Evolutionary conservation across 139 green algal species (phyloP).

Genomic region (Chlamydomonas applanata): DNA sequence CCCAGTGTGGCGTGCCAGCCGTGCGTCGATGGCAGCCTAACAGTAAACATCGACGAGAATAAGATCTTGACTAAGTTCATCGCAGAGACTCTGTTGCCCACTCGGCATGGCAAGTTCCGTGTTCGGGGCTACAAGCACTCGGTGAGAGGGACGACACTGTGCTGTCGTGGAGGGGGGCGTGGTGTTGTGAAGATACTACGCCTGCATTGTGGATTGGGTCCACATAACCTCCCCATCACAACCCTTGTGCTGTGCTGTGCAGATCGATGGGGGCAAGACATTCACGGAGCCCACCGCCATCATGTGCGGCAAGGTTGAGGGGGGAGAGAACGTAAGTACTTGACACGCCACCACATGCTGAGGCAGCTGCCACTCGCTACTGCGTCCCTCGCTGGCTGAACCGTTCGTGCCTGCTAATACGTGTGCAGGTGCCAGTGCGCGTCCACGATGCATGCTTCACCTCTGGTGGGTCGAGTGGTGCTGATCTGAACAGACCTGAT

Average conservation of each 20-base stretch:
- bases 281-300: constrained; percentile 87
- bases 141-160: constrained; percentile 32
- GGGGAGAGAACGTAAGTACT: constrained; percentile 56
- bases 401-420: neutral
- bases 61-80: constrained; percentile 73
- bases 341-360: neutral
- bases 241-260: constrained; percentile 9
- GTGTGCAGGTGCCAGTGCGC: constrained; percentile 73
- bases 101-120: constrained; percentile 77
- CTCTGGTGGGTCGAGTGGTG: constrained; percentile 49
- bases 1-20: no score
- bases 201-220: neutral
- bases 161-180: neutral
- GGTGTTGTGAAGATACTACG: no score
- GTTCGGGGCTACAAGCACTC: constrained; percentile 90
- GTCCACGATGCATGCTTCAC: constrained; percentile 97
- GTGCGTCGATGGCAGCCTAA: no score
- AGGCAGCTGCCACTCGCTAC: neutral
- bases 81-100: constrained; percentile 91
- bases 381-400: neutral
- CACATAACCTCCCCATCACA: neutral
- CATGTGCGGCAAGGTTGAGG: constrained; percentile 78
- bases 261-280: constrained; percentile 73
- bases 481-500: neutral
- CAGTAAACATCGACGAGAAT: constrained; percentile 23